These are phyloP conservation scores for Scytalidium sp. DNA, from an alignment of 2,329 filamentous ascomycete species.

Conservation along the genomic window DNA sequence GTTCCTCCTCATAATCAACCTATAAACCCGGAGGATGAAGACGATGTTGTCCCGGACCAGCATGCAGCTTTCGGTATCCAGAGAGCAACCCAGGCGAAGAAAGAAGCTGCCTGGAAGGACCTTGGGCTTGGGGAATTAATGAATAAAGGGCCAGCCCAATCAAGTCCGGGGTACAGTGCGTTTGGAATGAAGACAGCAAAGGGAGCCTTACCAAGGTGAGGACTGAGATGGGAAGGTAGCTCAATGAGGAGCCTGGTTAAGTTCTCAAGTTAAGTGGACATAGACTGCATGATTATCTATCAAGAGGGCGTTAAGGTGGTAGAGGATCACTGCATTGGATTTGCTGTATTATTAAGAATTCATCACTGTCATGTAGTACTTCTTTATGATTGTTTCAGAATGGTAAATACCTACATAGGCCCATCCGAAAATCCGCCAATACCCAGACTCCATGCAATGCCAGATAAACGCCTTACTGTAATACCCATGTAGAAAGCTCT, in stretches of 20 bases:
- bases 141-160: constrained; percentile 50
- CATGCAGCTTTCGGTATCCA: constrained; percentile 86
- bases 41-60: constrained; percentile 84
- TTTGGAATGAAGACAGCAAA: neutral
- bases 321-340: neutral
- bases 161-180: neutral
- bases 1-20: constrained; percentile 78
- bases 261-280: neutral
- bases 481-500: constrained; percentile 1
- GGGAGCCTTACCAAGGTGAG: neutral
- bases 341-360: neutral
- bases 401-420: constrained; percentile 3
- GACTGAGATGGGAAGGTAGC: no score
- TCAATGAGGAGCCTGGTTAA: neutral
- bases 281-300: neutral
- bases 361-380: neutral
- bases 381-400: constrained; percentile 3
- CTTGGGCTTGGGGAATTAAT: constrained; percentile 70
- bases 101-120: constrained; percentile 76
- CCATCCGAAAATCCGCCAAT: constrained; percentile 6
- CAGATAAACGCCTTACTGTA: constrained; percentile 11
- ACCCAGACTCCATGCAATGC: constrained; percentile 22
- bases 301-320: neutral
- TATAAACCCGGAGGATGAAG: constrained; percentile 83
- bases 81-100: constrained; percentile 69